Evolutionary conservation across 2,329 filamentous ascomycete species (phyloP), one percentile per base, ranked within the genome.

Genomic region (Diatrype stigma): DNA sequence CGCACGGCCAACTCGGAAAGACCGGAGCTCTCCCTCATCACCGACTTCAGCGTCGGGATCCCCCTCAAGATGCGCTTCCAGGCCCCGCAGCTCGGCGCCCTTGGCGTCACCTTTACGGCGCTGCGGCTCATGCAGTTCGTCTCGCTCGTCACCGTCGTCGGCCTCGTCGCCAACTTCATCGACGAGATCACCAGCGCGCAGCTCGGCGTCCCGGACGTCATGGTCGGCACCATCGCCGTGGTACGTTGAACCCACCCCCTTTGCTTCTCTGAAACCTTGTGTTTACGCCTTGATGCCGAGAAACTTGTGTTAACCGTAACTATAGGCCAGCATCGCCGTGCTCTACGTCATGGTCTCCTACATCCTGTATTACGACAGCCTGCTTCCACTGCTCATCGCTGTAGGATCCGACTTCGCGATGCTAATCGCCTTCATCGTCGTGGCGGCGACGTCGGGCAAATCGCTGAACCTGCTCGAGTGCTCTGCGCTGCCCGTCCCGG

Each of bases 101-200:
- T 94, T 59, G 90, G 88, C 68, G 83, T 86, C 61, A 87, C 87
- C 60, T 96, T 95, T 73, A 84, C 89, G 52, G 74, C 84, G 58
- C 81, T 87, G 59, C 86, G 92, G 45, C 77, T 79, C 51, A 77
- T 92, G 59, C 85, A 95, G 67, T 78, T 82, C 53, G 71, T 87
- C 56, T 82, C 82, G 23, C 85, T 96, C 64, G 76, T 94, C 51
- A 76, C 85, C 52, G 84, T 94, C 58, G 86, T 96, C 57, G 90
- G 90, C 44, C 82, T 96, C 67, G 84, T 84, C 1, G 82, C 87
- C 63, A 90, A 92, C 70, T 95, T 96, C 70, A 85, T 96, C 62
- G 78, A 84, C 22, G 79, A 89, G 60, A 90, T 95, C 66, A 82
- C 90, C 42, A 73, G 76, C 42, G 80, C 77, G 21, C 79, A 85